These are phyloP conservation scores for Kodamaea fungicola DNA, from an alignment of 1,139 yeast genomes.

Conservation along the genomic window DNA sequence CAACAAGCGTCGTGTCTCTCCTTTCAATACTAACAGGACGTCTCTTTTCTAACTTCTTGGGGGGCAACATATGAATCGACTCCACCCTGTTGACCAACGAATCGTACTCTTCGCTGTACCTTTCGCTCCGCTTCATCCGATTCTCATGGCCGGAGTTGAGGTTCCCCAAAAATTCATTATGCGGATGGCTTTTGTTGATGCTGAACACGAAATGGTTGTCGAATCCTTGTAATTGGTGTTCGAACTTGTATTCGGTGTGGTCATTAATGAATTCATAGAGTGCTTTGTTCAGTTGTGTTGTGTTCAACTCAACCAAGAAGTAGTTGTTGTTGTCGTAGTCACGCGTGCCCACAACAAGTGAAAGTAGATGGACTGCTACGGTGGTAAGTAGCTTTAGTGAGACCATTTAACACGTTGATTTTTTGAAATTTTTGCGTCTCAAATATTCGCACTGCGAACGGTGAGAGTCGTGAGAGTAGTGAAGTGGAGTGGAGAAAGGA, in stretches of 20 bases:
- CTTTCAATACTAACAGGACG: conserved; percentile 25
- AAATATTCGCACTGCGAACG: background rate
- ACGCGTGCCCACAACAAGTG: conserved; percentile 11
- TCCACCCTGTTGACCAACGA: conserved; percentile 27
- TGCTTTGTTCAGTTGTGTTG: conserved; percentile 23
- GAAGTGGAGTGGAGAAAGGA: no score
- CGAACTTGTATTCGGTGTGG: conserved; percentile 41
- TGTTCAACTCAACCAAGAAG: conserved; percentile 56
- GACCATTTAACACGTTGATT: conserved; percentile 1
- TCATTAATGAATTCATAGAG: conserved; percentile 27
- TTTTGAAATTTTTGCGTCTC: conserved; percentile 1
- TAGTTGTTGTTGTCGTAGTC: conserved; percentile 46
- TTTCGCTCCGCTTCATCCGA: conserved; percentile 26
- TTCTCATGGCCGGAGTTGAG: conserved; percentile 27
- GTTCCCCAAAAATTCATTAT: conserved; percentile 36
- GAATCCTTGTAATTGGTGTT: conserved; percentile 57
- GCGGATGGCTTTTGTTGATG: conserved; percentile 29
- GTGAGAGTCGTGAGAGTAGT: no score
- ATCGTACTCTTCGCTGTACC: conserved; percentile 26
- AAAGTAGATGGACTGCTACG: background rate
- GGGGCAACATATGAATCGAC: conserved; percentile 50
- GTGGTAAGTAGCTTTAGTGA: background rate
- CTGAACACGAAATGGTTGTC: conserved; percentile 65
- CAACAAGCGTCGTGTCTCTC: conserved; percentile 9
- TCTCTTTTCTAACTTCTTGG: conserved; percentile 46